Base-by-base conservation (phyloP, 1,284 basidiomycete genomes). In the Leccinum griseonigrum region DNA sequence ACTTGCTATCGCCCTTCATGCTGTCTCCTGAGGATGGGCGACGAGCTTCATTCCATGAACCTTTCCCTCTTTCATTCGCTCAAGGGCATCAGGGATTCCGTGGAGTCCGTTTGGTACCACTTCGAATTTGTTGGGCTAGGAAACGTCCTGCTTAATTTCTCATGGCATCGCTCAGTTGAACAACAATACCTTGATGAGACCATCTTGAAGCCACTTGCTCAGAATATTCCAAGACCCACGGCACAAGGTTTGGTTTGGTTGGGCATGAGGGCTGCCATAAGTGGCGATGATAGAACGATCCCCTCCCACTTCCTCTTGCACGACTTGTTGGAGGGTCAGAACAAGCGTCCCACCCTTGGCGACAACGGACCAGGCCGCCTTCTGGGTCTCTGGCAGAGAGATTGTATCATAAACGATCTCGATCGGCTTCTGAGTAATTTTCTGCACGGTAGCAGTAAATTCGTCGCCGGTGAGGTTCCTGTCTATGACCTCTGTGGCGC, bases 401-500 rank as follows among this genome's bases (percentile, higher is more conserved):
- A 83, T 69, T 9, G 73, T 64, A 66, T 85, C 83, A 64, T 72
- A 82, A 11, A 76, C 78, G 34, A 78, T 16, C 46, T 74, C 63
- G 54, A 84, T 66, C 1, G 76, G 75, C 1, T 61, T 38, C 4
- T 62, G 52, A 11, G 75, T 72, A 11, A 76, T 68, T 50, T 73
- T 71, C 7, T 61, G 60, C 46, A 79, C 65, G 36, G 76, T 68
- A 3, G 59, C 61, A 1, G 63, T 63, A 26, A 83, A 69, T 3
- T 69, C 64, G 3, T 67, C 54, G 5, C 61, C 38, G 0, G 72
- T 31, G n/a, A 73, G 66, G 22, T 75, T 68, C 48, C 83, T 77
- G 62, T 85, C 81, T 57, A 87, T 68, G 56, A 84, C 73, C 50
- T 83, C 74, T 0, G 83, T 83, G 0, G 84, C 87, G 2, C 87